Conservation (phyloP, 1,284 basidiomycete genomes). For the Vanrija humicola region DNA sequence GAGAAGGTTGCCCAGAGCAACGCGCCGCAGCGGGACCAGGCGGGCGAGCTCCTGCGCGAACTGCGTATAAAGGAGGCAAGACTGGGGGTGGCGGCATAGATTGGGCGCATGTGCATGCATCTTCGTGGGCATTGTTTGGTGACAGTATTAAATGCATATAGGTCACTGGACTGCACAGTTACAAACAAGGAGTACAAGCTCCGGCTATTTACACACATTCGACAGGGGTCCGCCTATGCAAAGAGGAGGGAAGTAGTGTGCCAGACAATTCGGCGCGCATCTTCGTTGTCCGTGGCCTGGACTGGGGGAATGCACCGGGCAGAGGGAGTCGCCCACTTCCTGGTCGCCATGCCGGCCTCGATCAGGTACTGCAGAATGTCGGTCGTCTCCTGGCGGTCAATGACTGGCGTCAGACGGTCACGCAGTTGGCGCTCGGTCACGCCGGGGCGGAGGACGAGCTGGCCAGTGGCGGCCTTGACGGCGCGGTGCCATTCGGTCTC, state of each 20-base stretch:
- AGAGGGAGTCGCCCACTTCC: slow-evolving; percentile 7
- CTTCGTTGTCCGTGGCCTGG: slow-evolving; percentile 29
- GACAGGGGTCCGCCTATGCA: too few relatives aligned
- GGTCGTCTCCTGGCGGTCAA: slow-evolving; percentile 69
- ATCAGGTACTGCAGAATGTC: slow-evolving; percentile 61
- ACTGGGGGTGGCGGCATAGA: background rate
- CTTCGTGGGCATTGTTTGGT: background rate
- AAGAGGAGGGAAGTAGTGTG: background rate
- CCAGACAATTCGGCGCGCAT: slow-evolving; percentile 26
- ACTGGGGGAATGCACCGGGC: slow-evolving; percentile 25
- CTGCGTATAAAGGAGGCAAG: slow-evolving; percentile 35
- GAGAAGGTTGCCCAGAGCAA: slow-evolving; percentile 64
- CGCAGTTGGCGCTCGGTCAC: slow-evolving; percentile 59
- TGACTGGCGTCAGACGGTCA: slow-evolving; percentile 61
- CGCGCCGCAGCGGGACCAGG: slow-evolving; percentile 38
- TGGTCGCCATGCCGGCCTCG: slow-evolving; percentile 11
- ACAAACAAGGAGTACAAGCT: background rate
- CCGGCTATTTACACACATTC: background rate
- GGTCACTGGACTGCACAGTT: background rate
- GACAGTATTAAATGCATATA: background rate
- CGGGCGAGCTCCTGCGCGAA: slow-evolving; percentile 34
- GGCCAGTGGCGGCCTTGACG: slow-evolving; percentile 61
- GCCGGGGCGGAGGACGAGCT: slow-evolving; percentile 66
- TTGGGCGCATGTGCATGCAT: background rate
- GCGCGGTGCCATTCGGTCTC: slow-evolving; percentile 65